Evolutionary conservation across 306 rosid species (phyloP).

Genomic region (Arachis stenosperma): DNA sequence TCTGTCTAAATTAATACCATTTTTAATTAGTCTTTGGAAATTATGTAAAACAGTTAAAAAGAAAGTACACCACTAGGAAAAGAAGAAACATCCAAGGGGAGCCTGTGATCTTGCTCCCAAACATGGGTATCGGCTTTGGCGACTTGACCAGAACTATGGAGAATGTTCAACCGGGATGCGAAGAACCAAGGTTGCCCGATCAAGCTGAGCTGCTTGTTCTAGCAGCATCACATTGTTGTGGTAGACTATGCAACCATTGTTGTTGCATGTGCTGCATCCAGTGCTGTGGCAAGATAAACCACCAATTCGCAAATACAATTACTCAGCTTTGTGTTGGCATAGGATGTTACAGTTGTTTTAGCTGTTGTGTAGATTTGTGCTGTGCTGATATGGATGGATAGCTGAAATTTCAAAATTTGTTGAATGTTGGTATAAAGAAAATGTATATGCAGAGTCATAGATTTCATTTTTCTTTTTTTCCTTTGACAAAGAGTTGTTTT

Average conservation of each 20-base stretch:
- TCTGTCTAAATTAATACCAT: background rate
- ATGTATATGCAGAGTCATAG: slow-evolving; percentile 21
- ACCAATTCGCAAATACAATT: slow-evolving; percentile 53
- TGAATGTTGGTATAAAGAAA: slow-evolving; percentile 6
- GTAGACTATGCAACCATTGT: slow-evolving; percentile 48
- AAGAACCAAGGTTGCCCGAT: slow-evolving; percentile 56
- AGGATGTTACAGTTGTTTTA: slow-evolving; percentile 65
- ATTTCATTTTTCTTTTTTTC: background rate
- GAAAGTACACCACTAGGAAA: slow-evolving; percentile 39
- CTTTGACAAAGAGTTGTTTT: background rate
- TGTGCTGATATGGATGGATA: slow-evolving; percentile 35
- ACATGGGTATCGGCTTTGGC: slow-evolving; percentile 70
- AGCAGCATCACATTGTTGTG: slow-evolving; percentile 72
- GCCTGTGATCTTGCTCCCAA: slow-evolving; percentile 47
- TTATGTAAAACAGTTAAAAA: slow-evolving; percentile 38
- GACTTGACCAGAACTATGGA: slow-evolving; percentile 71
- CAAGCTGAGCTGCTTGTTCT: slow-evolving; percentile 63
- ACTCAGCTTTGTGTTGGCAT: slow-evolving; percentile 72
- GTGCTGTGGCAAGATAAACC: slow-evolving; percentile 52
- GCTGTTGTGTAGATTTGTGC: slow-evolving; percentile 62
- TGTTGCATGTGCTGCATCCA: slow-evolving; percentile 79
- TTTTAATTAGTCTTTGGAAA: slow-evolving; percentile 15
- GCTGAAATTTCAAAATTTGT: slow-evolving; percentile 29
- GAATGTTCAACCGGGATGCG: slow-evolving; percentile 62
- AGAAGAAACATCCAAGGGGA: slow-evolving; percentile 31